phyloP scores from a whole-genome alignment of 331 rosid species.

The Arachis monticola region DNA sequence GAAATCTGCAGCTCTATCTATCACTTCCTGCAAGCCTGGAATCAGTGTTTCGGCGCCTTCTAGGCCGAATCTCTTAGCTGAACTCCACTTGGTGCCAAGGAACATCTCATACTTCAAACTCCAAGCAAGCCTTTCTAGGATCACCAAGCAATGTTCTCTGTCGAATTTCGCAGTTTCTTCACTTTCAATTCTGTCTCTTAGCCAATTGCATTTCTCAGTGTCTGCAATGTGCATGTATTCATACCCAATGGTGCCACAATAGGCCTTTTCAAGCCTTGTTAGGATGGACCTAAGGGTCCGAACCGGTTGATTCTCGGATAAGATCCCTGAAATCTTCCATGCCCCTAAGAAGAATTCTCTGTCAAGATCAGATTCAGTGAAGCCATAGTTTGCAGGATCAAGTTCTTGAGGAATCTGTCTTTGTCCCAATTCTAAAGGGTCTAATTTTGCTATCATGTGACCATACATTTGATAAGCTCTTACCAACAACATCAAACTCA shows the following conservation, averaged over 20 bases:
- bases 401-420: slow-evolving; percentile 72
- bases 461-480: too few relatives aligned
- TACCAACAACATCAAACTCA: too few relatives aligned
- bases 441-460: too few relatives aligned
- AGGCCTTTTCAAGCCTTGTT: slow-evolving; percentile 94
- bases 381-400: slow-evolving; percentile 89
- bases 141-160: slow-evolving; percentile 80
- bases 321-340: slow-evolving; percentile 94
- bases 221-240: slow-evolving; percentile 97
- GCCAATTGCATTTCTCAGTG: slow-evolving; percentile 86
- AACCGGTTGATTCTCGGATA: slow-evolving; percentile 91
- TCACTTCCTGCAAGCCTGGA: slow-evolving; percentile 96
- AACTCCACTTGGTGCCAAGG: slow-evolving; percentile 94
- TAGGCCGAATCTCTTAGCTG: slow-evolving; percentile 96
- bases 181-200: slow-evolving; percentile 85
- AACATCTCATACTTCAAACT: slow-evolving; percentile 89
- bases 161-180: slow-evolving; percentile 59
- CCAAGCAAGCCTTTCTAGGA: slow-evolving; percentile 93
- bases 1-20: slow-evolving; percentile 91
- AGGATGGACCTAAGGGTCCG: slow-evolving; percentile 89
- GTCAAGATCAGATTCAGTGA: slow-evolving; percentile 91
- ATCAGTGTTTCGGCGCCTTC: slow-evolving; percentile 92
- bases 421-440: slow-evolving; percentile 53
- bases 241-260: slow-evolving; percentile 90
- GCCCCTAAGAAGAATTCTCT: slow-evolving; percentile 93